Conservation (phyloP, 176 grass and related monocot species). For the Oryza officinalis region DNA sequence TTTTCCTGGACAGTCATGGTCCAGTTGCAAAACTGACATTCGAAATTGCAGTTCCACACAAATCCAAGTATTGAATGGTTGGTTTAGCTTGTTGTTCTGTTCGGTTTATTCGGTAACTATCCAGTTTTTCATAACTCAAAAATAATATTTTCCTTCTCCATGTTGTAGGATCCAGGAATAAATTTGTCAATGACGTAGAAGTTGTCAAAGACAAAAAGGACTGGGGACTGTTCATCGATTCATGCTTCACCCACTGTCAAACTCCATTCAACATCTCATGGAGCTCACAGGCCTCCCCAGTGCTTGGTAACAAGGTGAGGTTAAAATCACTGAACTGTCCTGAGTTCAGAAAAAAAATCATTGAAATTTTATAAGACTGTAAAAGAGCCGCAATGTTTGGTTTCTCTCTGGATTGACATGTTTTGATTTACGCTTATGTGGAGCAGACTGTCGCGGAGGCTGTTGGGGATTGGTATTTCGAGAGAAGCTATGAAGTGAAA, state of each 20-base stretch:
- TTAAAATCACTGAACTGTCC: background rate
- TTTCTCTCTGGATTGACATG: background rate
- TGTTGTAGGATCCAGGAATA: slow-evolving; percentile 39
- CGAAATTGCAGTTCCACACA: slow-evolving; percentile 43
- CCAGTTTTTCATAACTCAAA: background rate
- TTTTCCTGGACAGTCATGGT: slow-evolving; percentile 38
- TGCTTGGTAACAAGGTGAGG: slow-evolving; percentile 45
- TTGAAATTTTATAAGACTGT: background rate
- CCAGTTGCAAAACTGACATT: slow-evolving; percentile 46
- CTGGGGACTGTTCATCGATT: slow-evolving; percentile 62
- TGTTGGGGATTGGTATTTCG: slow-evolving; percentile 83
- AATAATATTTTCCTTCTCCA: background rate
- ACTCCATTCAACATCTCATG: slow-evolving; percentile 36
- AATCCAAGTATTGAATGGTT: slow-evolving; percentile 60
- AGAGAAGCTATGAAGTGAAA: slow-evolving; percentile 37
- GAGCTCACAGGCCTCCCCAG: slow-evolving; percentile 47
- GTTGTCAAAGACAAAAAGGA: slow-evolving; percentile 11
- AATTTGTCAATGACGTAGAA: slow-evolving; percentile 45
- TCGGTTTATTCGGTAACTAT: background rate
- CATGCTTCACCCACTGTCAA: slow-evolving; percentile 77
- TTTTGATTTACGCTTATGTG: background rate
- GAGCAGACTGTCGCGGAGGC: slow-evolving; percentile 59
- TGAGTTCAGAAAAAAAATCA: background rate
- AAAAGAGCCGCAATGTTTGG: background rate
- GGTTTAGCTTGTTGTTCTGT: background rate